Conservation (phyloP, 2,329 filamentous ascomycete genomes). For the Aspergillus piperis region DNA sequence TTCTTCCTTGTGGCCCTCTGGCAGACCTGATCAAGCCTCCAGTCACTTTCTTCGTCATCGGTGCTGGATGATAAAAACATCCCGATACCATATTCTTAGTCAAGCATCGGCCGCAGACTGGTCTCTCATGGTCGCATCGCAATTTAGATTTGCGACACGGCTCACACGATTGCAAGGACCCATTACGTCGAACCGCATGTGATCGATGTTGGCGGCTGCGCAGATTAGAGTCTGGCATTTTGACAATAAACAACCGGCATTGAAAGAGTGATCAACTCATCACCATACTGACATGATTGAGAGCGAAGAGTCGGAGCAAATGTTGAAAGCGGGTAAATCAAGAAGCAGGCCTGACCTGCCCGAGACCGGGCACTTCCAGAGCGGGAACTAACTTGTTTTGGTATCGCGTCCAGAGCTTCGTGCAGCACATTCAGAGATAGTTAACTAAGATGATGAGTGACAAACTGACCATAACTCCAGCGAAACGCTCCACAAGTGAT, state of each 20-base stretch:
- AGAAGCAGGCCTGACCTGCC: background rate
- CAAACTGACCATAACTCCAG: no score
- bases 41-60: conserved; percentile 37
- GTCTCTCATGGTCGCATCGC: conserved; percentile 38
- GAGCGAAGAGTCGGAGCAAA: background rate
- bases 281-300: background rate
- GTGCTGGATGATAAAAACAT: conserved; percentile 43
- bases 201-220: conserved; percentile 2
- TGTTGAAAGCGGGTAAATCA: background rate
- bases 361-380: background rate
- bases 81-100: conserved; percentile 31
- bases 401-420: background rate
- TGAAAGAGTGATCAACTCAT: background rate
- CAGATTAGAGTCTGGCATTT: background rate
- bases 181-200: conserved; percentile 38
- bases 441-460: no score
- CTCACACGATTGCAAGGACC: conserved; percentile 40
- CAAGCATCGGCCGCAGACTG: conserved; percentile 36
- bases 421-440: no score
- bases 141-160: conserved; percentile 42
- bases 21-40: conserved; percentile 15
- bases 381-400: background rate
- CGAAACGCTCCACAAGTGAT: no score
- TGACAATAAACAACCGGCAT: background rate
- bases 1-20: conserved; percentile 18